A percentile compares a stretch with the other conserved stretches of the same genome.
Evolutionary conservation across 2,329 filamentous ascomycete genomes (phyloP).

Genomic region (Phyllosticta citriasiana): DNA sequence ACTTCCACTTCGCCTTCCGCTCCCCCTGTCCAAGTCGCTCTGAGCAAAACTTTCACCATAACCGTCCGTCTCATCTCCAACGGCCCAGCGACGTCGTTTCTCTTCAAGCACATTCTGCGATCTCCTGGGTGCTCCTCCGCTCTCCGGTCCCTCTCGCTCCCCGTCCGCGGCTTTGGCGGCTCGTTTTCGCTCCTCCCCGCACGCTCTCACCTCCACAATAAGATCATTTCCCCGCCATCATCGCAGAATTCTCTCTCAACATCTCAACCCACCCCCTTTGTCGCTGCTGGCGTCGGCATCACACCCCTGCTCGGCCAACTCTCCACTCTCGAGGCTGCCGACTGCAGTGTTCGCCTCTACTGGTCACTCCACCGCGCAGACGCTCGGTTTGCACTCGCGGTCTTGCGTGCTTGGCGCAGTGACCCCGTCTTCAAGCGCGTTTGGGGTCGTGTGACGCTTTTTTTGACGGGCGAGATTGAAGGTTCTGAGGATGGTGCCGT

Average conservation of each 20-base stretch:
- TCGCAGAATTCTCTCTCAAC: neutral
- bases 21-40: slow-evolving; percentile 27
- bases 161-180: slow-evolving; percentile 65
- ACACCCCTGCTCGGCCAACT: slow-evolving; percentile 69
- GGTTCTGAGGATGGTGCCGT: slow-evolving; percentile 57
- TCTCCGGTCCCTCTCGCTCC: slow-evolving; percentile 45
- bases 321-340: slow-evolving; percentile 33
- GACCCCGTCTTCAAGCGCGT: neutral
- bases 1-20: neutral
- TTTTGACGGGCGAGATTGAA: slow-evolving; percentile 56
- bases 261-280: slow-evolving; percentile 42
- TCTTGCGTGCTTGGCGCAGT: neutral
- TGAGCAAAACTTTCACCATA: slow-evolving; percentile 48
- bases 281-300: slow-evolving; percentile 74
- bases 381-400: neutral
- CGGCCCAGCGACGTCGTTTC: slow-evolving; percentile 56
- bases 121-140: slow-evolving; percentile 15
- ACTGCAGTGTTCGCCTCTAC: slow-evolving; percentile 5
- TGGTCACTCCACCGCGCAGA: neutral
- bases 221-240: slow-evolving; percentile 10
- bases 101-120: slow-evolving; percentile 49
- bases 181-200: slow-evolving; percentile 37
- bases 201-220: too few species aligned
- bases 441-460: slow-evolving; percentile 38
- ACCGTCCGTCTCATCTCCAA: slow-evolving; percentile 51